Evolutionary conservation across 2,329 filamentous ascomycete species (phyloP).

Genomic region (Xylaria sp.): DNA sequence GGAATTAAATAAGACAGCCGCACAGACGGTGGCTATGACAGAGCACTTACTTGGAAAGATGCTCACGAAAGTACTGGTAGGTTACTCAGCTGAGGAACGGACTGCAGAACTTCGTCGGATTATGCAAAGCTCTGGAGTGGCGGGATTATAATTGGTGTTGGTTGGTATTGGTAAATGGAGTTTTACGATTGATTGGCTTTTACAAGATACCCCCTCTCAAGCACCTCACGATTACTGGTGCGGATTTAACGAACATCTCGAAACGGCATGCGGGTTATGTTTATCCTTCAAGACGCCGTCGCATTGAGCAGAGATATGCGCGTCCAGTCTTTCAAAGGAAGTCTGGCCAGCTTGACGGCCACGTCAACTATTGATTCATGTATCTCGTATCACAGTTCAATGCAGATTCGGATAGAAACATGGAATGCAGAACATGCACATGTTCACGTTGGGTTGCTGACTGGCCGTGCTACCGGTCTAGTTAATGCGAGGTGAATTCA

Average conservation of each 20-base stretch:
- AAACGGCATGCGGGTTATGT: not conserved
- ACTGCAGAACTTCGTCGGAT: slow-evolving; percentile 27
- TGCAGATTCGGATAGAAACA: slow-evolving; percentile 6
- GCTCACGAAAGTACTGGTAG: slow-evolving; percentile 38
- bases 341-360: not conserved
- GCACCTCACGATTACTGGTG: not conserved
- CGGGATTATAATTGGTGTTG: slow-evolving; percentile 14
- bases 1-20: slow-evolving; percentile 41
- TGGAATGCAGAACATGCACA: not conserved
- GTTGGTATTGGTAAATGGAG: slow-evolving; percentile 8
- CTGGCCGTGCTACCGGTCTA: not conserved
- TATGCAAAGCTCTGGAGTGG: slow-evolving; percentile 24
- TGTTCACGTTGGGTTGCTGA: slow-evolving; percentile 10
- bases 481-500: slow-evolving; percentile 22
- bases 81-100: slow-evolving; percentile 32
- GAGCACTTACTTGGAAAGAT: slow-evolving; percentile 43
- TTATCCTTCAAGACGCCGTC: slow-evolving; percentile 10
- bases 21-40: slow-evolving; percentile 44
- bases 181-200: slow-evolving; percentile 11
- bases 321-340: slow-evolving; percentile 2
- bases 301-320: slow-evolving; percentile 15
- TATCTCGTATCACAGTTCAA: not conserved
- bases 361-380: slow-evolving; percentile 20
- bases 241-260: not conserved
- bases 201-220: slow-evolving; percentile 23